Base-by-base conservation (phyloP, 2,329 filamentous ascomycete genomes). In the Fusarium neocosmosporiellum region DNA sequence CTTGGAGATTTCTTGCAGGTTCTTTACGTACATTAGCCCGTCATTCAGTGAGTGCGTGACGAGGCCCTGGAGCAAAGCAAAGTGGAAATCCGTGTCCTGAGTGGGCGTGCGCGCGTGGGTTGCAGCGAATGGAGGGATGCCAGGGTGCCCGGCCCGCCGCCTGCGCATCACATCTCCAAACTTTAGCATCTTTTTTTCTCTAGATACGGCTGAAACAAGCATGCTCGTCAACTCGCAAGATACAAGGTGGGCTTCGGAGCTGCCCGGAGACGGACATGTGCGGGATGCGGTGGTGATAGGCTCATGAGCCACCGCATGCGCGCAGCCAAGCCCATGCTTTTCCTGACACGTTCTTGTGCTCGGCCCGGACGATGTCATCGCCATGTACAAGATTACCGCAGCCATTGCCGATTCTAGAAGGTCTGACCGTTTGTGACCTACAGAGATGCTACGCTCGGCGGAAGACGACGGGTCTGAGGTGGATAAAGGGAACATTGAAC, bases 401-500 rank as follows among this genome's bases (percentile, higher is more conserved):
- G 34, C 20, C 27, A 48, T 61, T 73, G 22, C 70, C 63, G 33
- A 48, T 67, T 67, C 11, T 7, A 73, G 63, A 73, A 55, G 55
- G 41, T 34, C 34, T 34, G 48, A 46, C 66, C 66, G 62, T 67
- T 58, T 59, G 54, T 48, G 22, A 63, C 72, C 53, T 43, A 50
- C 58, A 63, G 70, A 63, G 54, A 67, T 72, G 62, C 58, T 70
- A 43, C 70, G 43, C 43, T 73, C 57, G 60, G 46, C 14, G 63
- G 66, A 48, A 34, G 46, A 63, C 37, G 63, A 68, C 37, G 27
- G 55, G 57, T 59, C 50, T 63, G 64, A 66, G 24, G 20, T 14
- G 20, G 41, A 24, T 34, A 34, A 41, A 55, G 36, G 48, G 22
- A 48, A 20, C 55, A 57, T 46, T 24, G 27, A 46, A 29, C 27